phyloP scores from a whole-genome alignment of 1,284 basidiomycete species.

The Marasmius sp. region DNA sequence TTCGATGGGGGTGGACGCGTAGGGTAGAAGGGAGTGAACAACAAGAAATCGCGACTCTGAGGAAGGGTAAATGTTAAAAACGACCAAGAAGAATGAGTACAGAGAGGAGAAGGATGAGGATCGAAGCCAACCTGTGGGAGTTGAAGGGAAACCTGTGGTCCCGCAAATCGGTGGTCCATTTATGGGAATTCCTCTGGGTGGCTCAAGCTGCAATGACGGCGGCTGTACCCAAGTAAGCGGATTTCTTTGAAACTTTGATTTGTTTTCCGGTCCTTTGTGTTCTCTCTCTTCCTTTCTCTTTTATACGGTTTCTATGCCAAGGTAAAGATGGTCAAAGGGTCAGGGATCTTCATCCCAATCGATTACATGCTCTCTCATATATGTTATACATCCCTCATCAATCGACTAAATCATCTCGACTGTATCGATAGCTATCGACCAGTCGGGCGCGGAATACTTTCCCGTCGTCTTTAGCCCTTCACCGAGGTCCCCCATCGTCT shows the following conservation, averaged over 20 bases:
- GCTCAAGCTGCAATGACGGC: not conserved
- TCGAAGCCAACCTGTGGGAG: not conserved
- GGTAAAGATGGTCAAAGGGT: not conserved
- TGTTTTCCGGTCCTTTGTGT: not conserved
- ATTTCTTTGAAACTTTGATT: not conserved
- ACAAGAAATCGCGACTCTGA: not conserved
- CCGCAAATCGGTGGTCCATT: not conserved
- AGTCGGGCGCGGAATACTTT: not conserved
- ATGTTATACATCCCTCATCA: too few species aligned
- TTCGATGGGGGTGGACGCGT: not conserved
- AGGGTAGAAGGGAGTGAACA: not conserved
- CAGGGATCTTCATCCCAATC: too few species aligned
- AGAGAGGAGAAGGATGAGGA: not conserved
- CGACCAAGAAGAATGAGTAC: not conserved
- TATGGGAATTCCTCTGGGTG: not conserved
- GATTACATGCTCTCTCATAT: too few species aligned
- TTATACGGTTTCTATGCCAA: not conserved
- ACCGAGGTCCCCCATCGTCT: constrained; percentile 4
- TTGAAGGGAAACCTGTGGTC: not conserved
- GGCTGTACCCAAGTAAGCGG: not conserved
- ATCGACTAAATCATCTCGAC: not conserved
- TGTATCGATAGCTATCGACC: not conserved
- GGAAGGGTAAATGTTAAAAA: not conserved
- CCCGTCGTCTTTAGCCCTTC: not conserved
- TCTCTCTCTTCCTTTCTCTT: not conserved